A percentile compares a stretch with the other conserved stretches of the same genome.
Evolutionary conservation across 2,329 filamentous ascomycete genomes (phyloP).

Genomic region (Aspergillus nomiae): DNA sequence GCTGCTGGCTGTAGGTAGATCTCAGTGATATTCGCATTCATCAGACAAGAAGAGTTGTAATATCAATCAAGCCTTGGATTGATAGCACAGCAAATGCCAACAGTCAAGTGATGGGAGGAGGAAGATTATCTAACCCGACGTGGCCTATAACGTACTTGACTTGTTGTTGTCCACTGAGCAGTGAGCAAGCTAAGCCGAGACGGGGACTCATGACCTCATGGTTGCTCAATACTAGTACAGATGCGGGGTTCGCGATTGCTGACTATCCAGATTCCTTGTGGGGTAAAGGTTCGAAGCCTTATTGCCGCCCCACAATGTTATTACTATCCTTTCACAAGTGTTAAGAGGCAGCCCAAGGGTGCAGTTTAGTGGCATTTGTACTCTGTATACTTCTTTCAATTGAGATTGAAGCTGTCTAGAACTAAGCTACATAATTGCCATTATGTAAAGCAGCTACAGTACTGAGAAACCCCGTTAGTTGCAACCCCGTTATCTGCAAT

Average conservation of each 20-base stretch:
- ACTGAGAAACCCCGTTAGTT: no score
- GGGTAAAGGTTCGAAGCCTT: no score
- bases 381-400: no score
- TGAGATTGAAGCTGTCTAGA: no score
- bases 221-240: not conserved
- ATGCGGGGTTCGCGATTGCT: not conserved
- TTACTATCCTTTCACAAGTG: no score
- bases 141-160: not conserved
- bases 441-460: no score
- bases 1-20: not conserved
- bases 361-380: no score
- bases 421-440: no score
- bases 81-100: not conserved
- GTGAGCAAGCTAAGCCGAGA: not conserved
- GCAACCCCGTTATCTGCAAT: no score
- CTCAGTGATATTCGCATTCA: not conserved
- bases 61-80: not conserved
- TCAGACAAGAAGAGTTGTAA: not conserved
- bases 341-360: no score
- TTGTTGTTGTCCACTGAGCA: not conserved
- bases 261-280: no score
- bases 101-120: not conserved
- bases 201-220: not conserved
- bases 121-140: not conserved
- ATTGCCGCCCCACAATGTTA: no score